Percentiles rank a stretch among this genome's conserved stretches.
These are phyloP conservation scores for Aspergillus homomorphus DNA, from an alignment of 495 filamentous ascomycete species.

Conservation along the genomic window DNA sequence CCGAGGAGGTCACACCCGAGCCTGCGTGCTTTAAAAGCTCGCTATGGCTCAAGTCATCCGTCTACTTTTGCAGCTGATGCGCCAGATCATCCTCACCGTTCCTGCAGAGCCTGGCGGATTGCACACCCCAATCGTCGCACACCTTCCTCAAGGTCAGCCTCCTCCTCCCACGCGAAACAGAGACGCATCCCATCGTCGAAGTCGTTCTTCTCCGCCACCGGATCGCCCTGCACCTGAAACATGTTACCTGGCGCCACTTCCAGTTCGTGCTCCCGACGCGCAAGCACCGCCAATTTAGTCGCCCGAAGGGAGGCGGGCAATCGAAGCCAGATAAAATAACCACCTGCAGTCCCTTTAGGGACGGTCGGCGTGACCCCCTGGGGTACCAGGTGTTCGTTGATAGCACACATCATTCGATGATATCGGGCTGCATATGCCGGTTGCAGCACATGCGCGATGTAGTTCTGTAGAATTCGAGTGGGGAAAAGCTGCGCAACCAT, in stretches of 20 bases:
- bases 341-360: conserved; percentile 47
- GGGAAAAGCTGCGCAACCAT: conserved; percentile 59
- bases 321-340: conserved; percentile 78
- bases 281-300: conserved; percentile 46
- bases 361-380: conserved; percentile 52
- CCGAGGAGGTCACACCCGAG: neutral
- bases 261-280: conserved; percentile 48
- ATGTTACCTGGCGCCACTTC: conserved; percentile 61
- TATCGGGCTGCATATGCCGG: conserved; percentile 58
- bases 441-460: conserved; percentile 48
- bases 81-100: neutral
- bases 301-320: conserved; percentile 54
- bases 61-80: neutral
- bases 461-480: conserved; percentile 45
- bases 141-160: conserved; percentile 64
- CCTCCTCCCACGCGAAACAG: conserved; percentile 74
- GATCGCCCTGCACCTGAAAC: conserved; percentile 65
- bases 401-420: conserved; percentile 47
- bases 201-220: conserved; percentile 28
- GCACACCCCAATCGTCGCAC: conserved; percentile 34
- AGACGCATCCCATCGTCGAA: conserved; percentile 60
- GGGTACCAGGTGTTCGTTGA: conserved; percentile 54
- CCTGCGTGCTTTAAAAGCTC: neutral
- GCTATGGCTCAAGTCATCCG: neutral
- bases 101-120: conserved; percentile 8